phyloP scores from a whole-genome alignment of 1,284 basidiomycete species.

The Jaminaea rosea region DNA sequence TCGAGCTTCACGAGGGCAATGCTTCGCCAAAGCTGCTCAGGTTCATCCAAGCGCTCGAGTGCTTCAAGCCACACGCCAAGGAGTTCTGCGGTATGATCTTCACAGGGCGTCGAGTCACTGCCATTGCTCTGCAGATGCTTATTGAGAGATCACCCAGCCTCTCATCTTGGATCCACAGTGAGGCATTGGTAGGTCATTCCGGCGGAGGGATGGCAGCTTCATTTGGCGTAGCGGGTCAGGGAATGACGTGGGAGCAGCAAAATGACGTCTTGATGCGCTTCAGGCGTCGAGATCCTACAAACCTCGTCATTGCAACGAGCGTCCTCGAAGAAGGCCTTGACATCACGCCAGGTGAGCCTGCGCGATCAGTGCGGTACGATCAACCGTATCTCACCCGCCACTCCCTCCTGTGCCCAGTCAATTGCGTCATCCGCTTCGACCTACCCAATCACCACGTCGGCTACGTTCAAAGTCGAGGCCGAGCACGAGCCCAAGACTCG shows the following conservation, averaged over 20 bases:
- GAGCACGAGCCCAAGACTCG: constrained; percentile 18
- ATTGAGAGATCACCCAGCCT: constrained; percentile 17
- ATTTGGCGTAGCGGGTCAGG: not conserved
- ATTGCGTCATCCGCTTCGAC: constrained; percentile 33
- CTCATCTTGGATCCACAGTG: constrained; percentile 18
- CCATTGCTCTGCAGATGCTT: constrained; percentile 21
- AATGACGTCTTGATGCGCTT: constrained; percentile 24
- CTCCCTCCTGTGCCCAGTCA: no score
- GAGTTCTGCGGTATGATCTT: constrained; percentile 34
- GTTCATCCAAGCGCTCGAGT: constrained; percentile 20
- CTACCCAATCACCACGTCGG: constrained; percentile 26
- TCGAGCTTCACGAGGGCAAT: constrained; percentile 9
- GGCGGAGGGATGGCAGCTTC: no score
- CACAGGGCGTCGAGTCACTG: constrained; percentile 25
- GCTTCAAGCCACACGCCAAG: constrained; percentile 9
- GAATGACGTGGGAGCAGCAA: constrained; percentile 29
- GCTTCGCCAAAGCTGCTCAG: constrained; percentile 18
- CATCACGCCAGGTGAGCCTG: constrained; percentile 15
- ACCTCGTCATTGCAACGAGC: constrained; percentile 29
- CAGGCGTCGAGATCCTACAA: constrained; percentile 17
- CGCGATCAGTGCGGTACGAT: no score
- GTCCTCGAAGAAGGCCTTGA: constrained; percentile 36
- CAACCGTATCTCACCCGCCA: no score
- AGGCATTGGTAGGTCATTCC: constrained; percentile 22
- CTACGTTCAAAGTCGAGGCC: constrained; percentile 26